Conservation (phyloP, 305 asterid species). For the Fraxinus dipetala region DNA sequence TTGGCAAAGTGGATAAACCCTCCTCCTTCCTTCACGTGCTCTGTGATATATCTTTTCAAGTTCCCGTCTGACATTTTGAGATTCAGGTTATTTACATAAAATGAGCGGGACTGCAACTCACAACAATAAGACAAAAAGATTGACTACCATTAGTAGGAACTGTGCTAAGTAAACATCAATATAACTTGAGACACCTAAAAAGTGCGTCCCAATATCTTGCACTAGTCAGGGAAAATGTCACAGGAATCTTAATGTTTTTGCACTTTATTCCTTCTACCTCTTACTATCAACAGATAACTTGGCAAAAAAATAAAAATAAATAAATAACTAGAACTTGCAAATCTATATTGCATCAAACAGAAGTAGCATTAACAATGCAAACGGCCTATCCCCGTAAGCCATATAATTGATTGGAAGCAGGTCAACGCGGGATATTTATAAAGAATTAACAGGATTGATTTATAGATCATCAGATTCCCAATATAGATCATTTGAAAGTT, state of each 20-base stretch:
- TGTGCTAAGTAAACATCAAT: not conserved
- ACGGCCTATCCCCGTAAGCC: not conserved
- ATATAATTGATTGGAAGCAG: not conserved
- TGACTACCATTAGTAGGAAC: not conserved
- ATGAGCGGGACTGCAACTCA: conserved; percentile 72
- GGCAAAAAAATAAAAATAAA: not conserved
- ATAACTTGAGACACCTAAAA: not conserved
- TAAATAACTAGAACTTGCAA: not conserved
- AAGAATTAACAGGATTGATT: not conserved
- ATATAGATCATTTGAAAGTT: not conserved
- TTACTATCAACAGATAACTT: not conserved
- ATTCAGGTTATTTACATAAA: conserved; percentile 86
- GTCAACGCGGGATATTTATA: not conserved
- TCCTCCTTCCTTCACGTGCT: conserved; percentile 72
- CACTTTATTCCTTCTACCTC: not conserved
- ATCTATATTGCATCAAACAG: not conserved
- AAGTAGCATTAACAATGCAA: conserved; percentile 1
- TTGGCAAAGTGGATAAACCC: too few species aligned
- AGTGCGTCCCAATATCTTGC: too few species aligned
- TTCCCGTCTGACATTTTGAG: conserved; percentile 77
- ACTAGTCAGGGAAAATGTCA: too few species aligned
- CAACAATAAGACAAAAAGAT: conserved; percentile 14
- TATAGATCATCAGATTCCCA: not conserved
- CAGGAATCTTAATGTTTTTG: not conserved
- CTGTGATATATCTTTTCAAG: conserved; percentile 59